Evolutionary conservation across 1,284 basidiomycete genomes (phyloP), one percentile per base, ranked within the genome.

Genomic region (Leccinum subrobustum): DNA sequence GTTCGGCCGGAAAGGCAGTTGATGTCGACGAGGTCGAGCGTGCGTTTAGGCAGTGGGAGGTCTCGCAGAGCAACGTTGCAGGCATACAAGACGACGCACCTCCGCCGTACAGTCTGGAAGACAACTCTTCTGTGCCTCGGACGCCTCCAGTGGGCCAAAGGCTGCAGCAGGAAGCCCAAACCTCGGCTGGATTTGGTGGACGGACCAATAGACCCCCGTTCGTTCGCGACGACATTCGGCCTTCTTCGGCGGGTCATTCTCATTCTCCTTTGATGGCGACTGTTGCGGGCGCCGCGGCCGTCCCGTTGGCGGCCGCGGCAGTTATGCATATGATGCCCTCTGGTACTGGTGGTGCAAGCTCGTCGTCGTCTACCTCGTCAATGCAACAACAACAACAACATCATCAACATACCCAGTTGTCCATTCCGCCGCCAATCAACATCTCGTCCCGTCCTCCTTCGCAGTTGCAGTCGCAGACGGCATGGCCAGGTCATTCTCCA

Each of bases 91-190:
- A 82, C 31, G 86, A 86, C n/a, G 75, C 74, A 4, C 85, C 87
- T 0, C 89, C 89, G 3, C 86, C 88, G 4, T 91, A 91, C 67
- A 81, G 81, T 9, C 70, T 89, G 9, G 85, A 88, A 64, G 82
- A 74, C 7, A 78, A 79, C 1, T 44, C 42, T 12, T 77, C 78
- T 3, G 64, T 56, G 6, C 31, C 8, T 16, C 55, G 55, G 33
- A 51, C 27, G n/a, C 39, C 20, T 37, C 60, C n/a, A 5, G 50
- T 23, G 42, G 44, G 39, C 6, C 51, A 8, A 12, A 16, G 14
- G 7, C 29, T 23, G 9, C 54, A 27, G 2, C 2, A 47, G 20
- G 44, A 47, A 14, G 4, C 44, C 6, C 35, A 52, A 7, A 29
- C 29, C 3, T 9, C 29, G 47, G 44, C 16, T 14, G 20, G 37